Conservation (phyloP, 202 grass and related monocot species). For the Cymbopogon flexuosus region DNA sequence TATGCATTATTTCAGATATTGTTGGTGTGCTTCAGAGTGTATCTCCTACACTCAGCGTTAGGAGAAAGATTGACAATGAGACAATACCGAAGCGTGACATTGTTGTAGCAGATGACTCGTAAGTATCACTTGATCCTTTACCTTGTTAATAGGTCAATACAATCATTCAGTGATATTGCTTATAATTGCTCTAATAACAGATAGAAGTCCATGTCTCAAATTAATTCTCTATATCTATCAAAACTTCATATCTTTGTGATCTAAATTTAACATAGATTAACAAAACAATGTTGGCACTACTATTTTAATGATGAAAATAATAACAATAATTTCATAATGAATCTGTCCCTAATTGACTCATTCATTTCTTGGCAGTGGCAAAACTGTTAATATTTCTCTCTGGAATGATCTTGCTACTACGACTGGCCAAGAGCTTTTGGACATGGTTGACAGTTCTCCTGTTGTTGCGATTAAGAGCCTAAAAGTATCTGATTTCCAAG, state of each 20-base stretch:
- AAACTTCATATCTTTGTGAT: not conserved
- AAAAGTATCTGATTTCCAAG: conserved; percentile 88
- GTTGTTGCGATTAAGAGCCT: conserved; percentile 73
- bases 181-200: not conserved
- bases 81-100: conserved; percentile 86
- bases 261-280: not conserved
- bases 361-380: conserved; percentile 51
- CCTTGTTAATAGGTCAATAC: not conserved
- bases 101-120: conserved; percentile 89
- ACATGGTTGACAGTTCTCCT: conserved; percentile 70
- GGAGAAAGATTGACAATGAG: conserved; percentile 77
- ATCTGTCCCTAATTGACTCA: not conserved
- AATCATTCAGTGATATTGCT: not conserved
- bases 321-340: not conserved
- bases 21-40: conserved; percentile 80
- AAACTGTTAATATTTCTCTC: conserved; percentile 74
- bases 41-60: conserved; percentile 71
- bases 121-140: conserved; percentile 19
- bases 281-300: not conserved
- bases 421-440: conserved; percentile 75
- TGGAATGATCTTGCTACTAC: conserved; percentile 94
- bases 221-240: not conserved
- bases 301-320: not conserved
- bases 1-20: conserved; percentile 51
- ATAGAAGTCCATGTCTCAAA: not conserved